Conservation (phyloP, 495 filamentous ascomycete species). For the Hypoxylon fragiforme region DNA sequence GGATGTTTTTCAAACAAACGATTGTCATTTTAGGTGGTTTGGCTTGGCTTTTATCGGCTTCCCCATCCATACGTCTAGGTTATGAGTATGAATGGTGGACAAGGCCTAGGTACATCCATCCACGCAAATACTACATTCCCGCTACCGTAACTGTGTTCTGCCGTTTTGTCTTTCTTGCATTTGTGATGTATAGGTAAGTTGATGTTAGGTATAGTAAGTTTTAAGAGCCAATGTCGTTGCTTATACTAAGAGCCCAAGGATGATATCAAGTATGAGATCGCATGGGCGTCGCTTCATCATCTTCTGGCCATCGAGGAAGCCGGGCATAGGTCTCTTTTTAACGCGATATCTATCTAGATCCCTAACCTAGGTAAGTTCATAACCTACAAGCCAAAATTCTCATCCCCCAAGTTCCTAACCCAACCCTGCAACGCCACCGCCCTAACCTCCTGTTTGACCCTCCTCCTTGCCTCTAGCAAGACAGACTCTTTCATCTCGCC, state of each 20-base stretch:
- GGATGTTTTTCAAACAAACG: background rate
- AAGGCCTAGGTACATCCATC: background rate
- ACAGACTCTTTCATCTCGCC: conserved; percentile 50
- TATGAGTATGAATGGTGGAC: background rate
- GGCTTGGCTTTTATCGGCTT: conserved; percentile 3
- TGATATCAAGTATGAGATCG: no score
- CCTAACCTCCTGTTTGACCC: conserved; percentile 56
- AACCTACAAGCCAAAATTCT: conserved; percentile 39
- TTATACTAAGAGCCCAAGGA: conserved; percentile 18
- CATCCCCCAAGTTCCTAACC: conserved; percentile 62
- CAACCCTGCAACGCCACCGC: conserved; percentile 57
- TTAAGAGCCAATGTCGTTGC: conserved; percentile 16
- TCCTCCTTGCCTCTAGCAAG: conserved; percentile 45
- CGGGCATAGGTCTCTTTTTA: no score
- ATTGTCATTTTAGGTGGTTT: conserved; percentile 30
- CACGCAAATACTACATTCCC: background rate
- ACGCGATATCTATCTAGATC: no score
- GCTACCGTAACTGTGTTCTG: conserved; percentile 5
- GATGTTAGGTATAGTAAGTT: conserved; percentile 9
- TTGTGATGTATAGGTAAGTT: background rate
- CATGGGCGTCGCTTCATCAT: no score
- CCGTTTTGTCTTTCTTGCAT: background rate
- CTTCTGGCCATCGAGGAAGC: background rate
- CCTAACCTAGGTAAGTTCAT: background rate
- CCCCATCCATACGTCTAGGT: background rate